Base-by-base conservation (phyloP, 2,329 filamentous ascomycete genomes). In the Neocatenulostroma microsporum region DNA sequence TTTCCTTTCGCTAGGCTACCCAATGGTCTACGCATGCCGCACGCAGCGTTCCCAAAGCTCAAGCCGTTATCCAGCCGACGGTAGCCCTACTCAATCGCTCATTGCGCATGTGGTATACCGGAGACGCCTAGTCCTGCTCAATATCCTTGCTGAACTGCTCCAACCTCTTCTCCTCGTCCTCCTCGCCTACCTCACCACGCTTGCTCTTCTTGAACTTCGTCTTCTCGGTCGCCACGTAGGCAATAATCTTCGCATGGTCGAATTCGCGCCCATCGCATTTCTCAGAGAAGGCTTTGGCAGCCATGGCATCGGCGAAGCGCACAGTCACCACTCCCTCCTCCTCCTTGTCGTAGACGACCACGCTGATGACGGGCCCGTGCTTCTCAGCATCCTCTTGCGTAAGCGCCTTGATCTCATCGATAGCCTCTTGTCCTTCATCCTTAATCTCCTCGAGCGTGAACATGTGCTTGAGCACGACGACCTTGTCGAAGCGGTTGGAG, bases 381-480 rank as follows among this genome's bases (percentile, higher is more conserved):
- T 93, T 93, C 40, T 76, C 72, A 59, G 86, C 94, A 62, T 94
- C 88, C 34, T 94, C 85, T 30, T 84, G 76, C 38, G 96, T 84
- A 57, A 98, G 91, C 58, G 94, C 83, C 57, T 93, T 93, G 65
- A 96, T 94, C 45, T 96, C 89, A 24, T 93, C 68, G 41, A 93
- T 73, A 1, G 82, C 84, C n/a, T n/a, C n/a, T 1, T 79, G 78
- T 2, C 84, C 78, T 53, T 96, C 88, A 55, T 93, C 84, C 49
- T 87, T 80, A 18, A 96, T 70, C 64, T 94, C 85, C 44, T 80
- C 59, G 27, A 89, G 70, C 1, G 86, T 93, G 62, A 98, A 98
- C 82, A 94, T 94, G 63, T 94, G 80, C 56, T 85, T 85, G 46
- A 98, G 66, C 40, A 96, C 80, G 19, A 94, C 88, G 12, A 84